Evolutionary conservation across 2,329 filamentous ascomycete species (phyloP).

Genomic region (Apiospora rasikravindrae): DNA sequence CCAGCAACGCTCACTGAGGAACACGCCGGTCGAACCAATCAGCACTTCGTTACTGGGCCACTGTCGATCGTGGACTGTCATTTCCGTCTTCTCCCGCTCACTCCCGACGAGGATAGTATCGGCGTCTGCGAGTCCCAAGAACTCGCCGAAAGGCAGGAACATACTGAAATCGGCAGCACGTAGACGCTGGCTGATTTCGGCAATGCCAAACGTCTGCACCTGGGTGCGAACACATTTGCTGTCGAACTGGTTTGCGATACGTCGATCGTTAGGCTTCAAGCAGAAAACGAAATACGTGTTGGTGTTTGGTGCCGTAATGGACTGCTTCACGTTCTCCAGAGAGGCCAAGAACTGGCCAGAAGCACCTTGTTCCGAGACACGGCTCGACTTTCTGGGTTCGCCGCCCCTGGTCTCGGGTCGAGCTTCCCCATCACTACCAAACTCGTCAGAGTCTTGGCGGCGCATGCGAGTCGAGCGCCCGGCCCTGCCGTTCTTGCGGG

Average conservation of each 20-base stretch:
- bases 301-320: constrained; percentile 78
- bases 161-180: constrained; percentile 94
- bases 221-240: constrained; percentile 97
- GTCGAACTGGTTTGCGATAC: constrained; percentile 98
- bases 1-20: constrained; percentile 96
- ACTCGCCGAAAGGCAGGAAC: constrained; percentile 95
- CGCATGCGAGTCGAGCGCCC: constrained; percentile 43
- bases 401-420: constrained; percentile 29
- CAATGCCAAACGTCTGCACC: constrained; percentile 93
- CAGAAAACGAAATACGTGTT: constrained; percentile 98
- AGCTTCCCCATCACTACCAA: constrained; percentile 57
- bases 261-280: constrained; percentile 93
- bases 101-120: constrained; percentile 88
- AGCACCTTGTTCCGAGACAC: constrained; percentile 76
- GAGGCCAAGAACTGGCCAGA: constrained; percentile 91
- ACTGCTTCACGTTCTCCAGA: constrained; percentile 88
- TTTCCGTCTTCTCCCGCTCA: constrained; percentile 88
- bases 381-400: constrained; percentile 48
- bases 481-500: constrained; percentile 66
- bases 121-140: constrained; percentile 84
- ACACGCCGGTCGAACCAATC: constrained; percentile 90
- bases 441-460: constrained; percentile 52
- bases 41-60: constrained; percentile 93
- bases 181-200: constrained; percentile 92
- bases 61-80: constrained; percentile 87